phyloP scores from a whole-genome alignment of 805 yeast genomes.

The Saccharomyces eubayanus region DNA sequence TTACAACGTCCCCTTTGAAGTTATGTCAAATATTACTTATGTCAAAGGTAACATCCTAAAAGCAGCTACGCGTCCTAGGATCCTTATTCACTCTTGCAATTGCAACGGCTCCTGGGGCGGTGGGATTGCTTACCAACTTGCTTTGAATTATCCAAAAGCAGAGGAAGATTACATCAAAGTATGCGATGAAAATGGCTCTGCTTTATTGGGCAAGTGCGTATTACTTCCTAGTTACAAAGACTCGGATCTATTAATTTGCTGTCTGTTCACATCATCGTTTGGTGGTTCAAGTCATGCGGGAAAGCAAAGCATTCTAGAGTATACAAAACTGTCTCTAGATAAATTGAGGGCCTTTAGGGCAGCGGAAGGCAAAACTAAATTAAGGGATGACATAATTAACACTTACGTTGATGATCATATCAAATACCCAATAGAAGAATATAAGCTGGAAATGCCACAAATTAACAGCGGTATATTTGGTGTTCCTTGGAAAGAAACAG shows the following conservation, averaged over 20 bases:
- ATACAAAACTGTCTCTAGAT: slow-evolving; percentile 44
- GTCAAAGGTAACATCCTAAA: slow-evolving; percentile 16
- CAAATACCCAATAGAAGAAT: slow-evolving; percentile 6
- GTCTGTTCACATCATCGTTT: slow-evolving; percentile 62
- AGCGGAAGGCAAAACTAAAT: background rate
- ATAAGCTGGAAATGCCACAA: slow-evolving; percentile 53
- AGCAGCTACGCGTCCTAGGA: slow-evolving; percentile 26
- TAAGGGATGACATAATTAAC: slow-evolving; percentile 3
- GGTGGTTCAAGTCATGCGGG: slow-evolving; percentile 39
- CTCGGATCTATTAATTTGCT: slow-evolving; percentile 38
- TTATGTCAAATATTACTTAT: slow-evolving; percentile 14
- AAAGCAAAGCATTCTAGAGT: slow-evolving; percentile 38
- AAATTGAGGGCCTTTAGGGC: slow-evolving; percentile 31
- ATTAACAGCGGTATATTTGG: slow-evolving; percentile 75
- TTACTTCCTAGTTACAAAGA: slow-evolving; percentile 20
- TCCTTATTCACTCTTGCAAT: slow-evolving; percentile 74
- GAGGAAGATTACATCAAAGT: slow-evolving; percentile 37
- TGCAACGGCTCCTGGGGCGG: slow-evolving; percentile 79
- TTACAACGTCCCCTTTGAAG: background rate
- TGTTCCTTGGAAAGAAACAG: slow-evolving; percentile 74
- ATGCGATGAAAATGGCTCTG: slow-evolving; percentile 17
- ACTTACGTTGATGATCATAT: slow-evolving; percentile 1
- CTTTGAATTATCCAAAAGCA: slow-evolving; percentile 46
- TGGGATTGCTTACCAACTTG: slow-evolving; percentile 63
- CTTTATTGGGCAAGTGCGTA: slow-evolving; percentile 40